These are phyloP conservation scores for Asterophora lycoperdoides DNA, from an alignment of 768 basidiomycete species.

Conservation along the genomic window DNA sequence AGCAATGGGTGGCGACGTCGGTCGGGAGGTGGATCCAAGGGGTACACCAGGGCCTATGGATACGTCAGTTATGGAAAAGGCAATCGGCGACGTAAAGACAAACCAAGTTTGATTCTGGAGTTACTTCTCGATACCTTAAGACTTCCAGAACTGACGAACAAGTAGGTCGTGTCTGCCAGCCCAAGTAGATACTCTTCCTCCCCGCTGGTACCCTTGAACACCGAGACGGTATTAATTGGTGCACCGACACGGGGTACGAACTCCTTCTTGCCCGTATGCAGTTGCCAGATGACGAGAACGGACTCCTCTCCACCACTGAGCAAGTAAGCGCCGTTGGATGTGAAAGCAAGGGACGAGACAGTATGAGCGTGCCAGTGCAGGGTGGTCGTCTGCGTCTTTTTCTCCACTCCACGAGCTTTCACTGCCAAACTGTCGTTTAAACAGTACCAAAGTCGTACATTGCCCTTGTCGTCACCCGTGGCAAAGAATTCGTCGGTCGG, in stretches of 20 bases:
- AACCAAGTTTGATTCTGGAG: conserved; percentile 76
- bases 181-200: conserved; percentile 89
- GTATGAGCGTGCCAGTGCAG: conserved; percentile 98
- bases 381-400: conserved; percentile 76
- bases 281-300: conserved; percentile 96
- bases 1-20: conserved; percentile 59
- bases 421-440: conserved; percentile 54
- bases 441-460: conserved; percentile 91
- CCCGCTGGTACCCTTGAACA: conserved; percentile 42
- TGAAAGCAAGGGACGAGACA: conserved; percentile 82
- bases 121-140: conserved; percentile 71
- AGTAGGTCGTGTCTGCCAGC: conserved; percentile 75
- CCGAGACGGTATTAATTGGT: conserved; percentile 68
- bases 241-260: conserved; percentile 92
- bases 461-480: conserved; percentile 84
- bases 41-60: conserved; percentile 29
- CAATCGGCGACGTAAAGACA: background rate
- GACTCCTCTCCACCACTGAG: conserved; percentile 94
- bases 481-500: conserved; percentile 92
- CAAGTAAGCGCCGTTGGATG: conserved; percentile 86
- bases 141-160: conserved; percentile 67
- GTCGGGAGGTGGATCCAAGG: conserved; percentile 34
- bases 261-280: conserved; percentile 84
- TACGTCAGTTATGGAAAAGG: background rate
- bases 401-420: conserved; percentile 61